phyloP scores from a whole-genome alignment of 768 basidiomycete species.

The Termitomyces sp. region DNA sequence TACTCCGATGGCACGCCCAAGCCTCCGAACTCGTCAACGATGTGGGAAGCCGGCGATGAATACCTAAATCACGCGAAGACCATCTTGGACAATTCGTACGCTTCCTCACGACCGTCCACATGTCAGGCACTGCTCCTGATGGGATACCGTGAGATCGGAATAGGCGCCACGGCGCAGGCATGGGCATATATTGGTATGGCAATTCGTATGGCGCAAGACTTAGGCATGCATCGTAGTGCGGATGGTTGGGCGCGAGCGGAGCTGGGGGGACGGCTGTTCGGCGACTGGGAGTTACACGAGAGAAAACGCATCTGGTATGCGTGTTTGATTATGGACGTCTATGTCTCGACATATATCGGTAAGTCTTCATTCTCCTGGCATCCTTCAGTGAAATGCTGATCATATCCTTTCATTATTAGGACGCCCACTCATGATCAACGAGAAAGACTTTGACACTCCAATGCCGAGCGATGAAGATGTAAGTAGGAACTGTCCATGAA shows the following conservation, averaged over 20 bases:
- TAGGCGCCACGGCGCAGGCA: slow-evolving; percentile 84
- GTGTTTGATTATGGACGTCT: slow-evolving; percentile 75
- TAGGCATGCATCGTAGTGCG: slow-evolving; percentile 78
- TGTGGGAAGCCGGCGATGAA: slow-evolving; percentile 80
- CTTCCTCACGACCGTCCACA: slow-evolving; percentile 67
- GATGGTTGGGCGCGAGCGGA: slow-evolving; percentile 69
- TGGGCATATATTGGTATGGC: slow-evolving; percentile 88
- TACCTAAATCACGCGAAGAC: slow-evolving; percentile 65
- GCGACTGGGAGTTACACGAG: slow-evolving; percentile 57
- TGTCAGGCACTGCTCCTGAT: slow-evolving; percentile 77
- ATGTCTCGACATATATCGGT: slow-evolving; percentile 77
- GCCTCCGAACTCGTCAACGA: slow-evolving; percentile 44
- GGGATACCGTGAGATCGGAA: slow-evolving; percentile 82
- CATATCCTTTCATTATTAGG: slow-evolving; percentile 28
- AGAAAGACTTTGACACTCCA: slow-evolving; percentile 71
- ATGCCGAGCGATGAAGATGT: slow-evolving; percentile 61
- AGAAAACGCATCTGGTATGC: slow-evolving; percentile 74
- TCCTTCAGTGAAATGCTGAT: background rate
- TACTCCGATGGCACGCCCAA: slow-evolving; percentile 40
- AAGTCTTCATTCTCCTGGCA: slow-evolving; percentile 11
- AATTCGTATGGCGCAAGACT: slow-evolving; percentile 87
- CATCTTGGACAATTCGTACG: slow-evolving; percentile 61
- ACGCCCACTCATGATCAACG: slow-evolving; percentile 69
- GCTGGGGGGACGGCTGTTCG: slow-evolving; percentile 54
- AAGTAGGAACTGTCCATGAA: slow-evolving; percentile 10